These are phyloP conservation scores for Wickerhamomyces strasburgensis DNA, from an alignment of 805 yeast genomes.

Conservation along the genomic window DNA sequence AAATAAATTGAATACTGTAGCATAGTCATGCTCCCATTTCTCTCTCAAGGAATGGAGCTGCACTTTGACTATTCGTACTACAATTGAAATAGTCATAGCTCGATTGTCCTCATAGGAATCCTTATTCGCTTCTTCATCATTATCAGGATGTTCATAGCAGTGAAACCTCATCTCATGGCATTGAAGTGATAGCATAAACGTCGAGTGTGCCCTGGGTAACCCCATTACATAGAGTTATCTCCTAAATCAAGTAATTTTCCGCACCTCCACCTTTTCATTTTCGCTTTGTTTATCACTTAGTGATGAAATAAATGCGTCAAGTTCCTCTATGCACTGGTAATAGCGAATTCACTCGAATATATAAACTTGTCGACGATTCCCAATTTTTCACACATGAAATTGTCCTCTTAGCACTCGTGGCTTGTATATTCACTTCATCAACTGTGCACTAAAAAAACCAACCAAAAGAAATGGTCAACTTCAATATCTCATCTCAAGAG, in stretches of 20 bases:
- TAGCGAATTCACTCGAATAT: slow-evolving; percentile 15
- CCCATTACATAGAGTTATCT: slow-evolving; percentile 3
- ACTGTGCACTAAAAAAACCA: not conserved
- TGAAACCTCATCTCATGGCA: no score
- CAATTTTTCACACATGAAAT: slow-evolving; percentile 3
- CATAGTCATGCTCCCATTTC: no score
- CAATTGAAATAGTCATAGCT: no score
- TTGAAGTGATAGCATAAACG: no score
- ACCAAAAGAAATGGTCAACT: slow-evolving; percentile 22
- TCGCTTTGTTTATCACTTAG: slow-evolving; percentile 26
- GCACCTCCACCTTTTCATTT: no score
- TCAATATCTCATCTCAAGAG: slow-evolving; percentile 53
- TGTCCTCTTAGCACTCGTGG: not conserved
- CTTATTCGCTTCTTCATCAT: no score
- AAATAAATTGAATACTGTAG: no score
- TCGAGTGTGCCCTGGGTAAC: no score
- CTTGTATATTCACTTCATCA: not conserved
- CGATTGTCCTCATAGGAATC: no score
- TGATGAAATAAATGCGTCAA: slow-evolving; percentile 7
- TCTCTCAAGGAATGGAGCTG: no score
- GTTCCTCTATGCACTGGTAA: slow-evolving; percentile 23
- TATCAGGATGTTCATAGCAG: no score
- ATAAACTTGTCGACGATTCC: slow-evolving; percentile 1
- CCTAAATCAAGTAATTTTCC: not conserved
- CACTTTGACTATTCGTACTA: no score